Evolutionary conservation across 2,329 filamentous ascomycete species (phyloP).

Genomic region (Calonectria multiphialidica): DNA sequence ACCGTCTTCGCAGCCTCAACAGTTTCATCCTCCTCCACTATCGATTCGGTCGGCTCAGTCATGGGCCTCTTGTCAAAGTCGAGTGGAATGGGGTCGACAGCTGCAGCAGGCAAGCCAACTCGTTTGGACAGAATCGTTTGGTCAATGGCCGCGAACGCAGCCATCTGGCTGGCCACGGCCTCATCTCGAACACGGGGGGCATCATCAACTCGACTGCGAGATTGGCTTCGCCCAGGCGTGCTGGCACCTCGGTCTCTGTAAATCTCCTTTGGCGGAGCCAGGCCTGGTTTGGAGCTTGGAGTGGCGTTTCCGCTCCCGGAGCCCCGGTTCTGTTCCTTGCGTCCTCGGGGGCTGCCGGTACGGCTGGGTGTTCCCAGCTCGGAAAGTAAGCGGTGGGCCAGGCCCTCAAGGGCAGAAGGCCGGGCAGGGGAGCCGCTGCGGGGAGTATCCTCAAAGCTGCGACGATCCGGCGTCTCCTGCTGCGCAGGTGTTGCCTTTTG

Average conservation of each 20-base stretch:
- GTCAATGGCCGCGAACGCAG: constrained; percentile 73
- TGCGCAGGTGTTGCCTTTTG: constrained; percentile 46
- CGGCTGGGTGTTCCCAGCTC: constrained; percentile 68
- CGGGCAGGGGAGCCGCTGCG: constrained; percentile 65
- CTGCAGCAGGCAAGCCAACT: constrained; percentile 61
- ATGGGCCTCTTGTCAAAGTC: constrained; percentile 52
- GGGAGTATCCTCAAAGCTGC: constrained; percentile 56
- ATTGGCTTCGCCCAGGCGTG: constrained; percentile 55
- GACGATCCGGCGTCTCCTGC: constrained; percentile 55
- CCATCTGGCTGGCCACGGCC: constrained; percentile 62
- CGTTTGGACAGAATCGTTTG: constrained; percentile 70
- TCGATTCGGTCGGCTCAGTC: constrained; percentile 41
- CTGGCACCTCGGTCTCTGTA: constrained; percentile 50
- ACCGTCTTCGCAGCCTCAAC: neutral
- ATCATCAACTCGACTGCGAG: constrained; percentile 51
- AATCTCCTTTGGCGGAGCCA: constrained; percentile 58
- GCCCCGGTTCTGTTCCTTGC: constrained; percentile 57
- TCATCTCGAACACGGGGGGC: constrained; percentile 47
- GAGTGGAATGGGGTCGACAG: constrained; percentile 61
- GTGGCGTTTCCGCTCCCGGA: constrained; percentile 49
- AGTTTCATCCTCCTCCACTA: constrained; percentile 16
- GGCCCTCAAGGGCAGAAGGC: constrained; percentile 68
- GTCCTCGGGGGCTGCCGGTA: constrained; percentile 61
- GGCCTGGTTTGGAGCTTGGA: constrained; percentile 46
- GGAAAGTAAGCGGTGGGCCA: constrained; percentile 72